Conservation (phyloP, 306 rosid genomes). For the Crataegus laevigata region DNA sequence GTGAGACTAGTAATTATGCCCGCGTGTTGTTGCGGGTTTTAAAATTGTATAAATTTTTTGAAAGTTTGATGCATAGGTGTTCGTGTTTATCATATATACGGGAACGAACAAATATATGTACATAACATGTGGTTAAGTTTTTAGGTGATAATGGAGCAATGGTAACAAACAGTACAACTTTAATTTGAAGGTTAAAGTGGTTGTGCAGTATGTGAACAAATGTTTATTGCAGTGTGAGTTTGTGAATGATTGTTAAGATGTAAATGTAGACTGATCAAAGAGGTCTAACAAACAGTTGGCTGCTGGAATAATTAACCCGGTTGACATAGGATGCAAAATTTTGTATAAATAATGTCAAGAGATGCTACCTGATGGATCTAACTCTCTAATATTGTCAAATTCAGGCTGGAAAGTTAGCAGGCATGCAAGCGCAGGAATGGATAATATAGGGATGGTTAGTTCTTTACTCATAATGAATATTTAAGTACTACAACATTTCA, state of each 20-base stretch:
- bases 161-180: too few relatives aligned
- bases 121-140: too few relatives aligned
- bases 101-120: too few relatives aligned
- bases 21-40: too few relatives aligned
- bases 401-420: constrained; percentile 68
- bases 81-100: too few relatives aligned
- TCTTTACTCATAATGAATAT: constrained; percentile 1
- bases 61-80: too few relatives aligned
- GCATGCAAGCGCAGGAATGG: constrained; percentile 52
- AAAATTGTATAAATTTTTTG: too few relatives aligned
- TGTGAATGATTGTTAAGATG: constrained; percentile 14
- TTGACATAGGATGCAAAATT: constrained; percentile 39
- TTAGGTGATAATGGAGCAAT: too few relatives aligned
- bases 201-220: too few relatives aligned
- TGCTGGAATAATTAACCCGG: constrained; percentile 50
- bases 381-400: constrained; percentile 59
- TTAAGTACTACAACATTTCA: background rate
- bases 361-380: constrained; percentile 69
- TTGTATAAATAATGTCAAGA: constrained; percentile 62
- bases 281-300: constrained; percentile 81
- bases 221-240: too few relatives aligned
- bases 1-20: too few relatives aligned
- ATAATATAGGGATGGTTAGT: constrained; percentile 80
- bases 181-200: too few relatives aligned
- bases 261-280: constrained; percentile 25